Evolutionary conservation across 2,329 filamentous ascomycete genomes (phyloP).

Genomic region (Sclerotiophoma versabilis): DNA sequence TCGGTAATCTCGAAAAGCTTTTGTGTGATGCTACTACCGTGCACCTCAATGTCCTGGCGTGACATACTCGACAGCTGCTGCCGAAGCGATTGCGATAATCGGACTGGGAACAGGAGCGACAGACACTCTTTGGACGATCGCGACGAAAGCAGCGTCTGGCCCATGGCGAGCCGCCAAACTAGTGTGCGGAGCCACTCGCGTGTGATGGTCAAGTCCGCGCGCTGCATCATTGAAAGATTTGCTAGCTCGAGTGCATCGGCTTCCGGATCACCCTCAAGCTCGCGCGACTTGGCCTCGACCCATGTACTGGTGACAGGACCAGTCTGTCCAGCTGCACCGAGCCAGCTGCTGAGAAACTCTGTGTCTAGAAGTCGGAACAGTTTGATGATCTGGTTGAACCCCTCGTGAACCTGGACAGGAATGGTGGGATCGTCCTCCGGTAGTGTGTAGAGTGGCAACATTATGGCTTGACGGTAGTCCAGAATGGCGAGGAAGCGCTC

Average conservation of each 20-base stretch:
- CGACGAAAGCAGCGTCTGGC: slow-evolving; percentile 55
- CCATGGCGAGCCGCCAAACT: slow-evolving; percentile 60
- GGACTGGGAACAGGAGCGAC: slow-evolving; percentile 55
- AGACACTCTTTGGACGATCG: slow-evolving; percentile 47
- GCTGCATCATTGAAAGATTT: slow-evolving; percentile 53
- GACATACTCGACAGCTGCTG: slow-evolving; percentile 53
- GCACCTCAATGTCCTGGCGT: slow-evolving; percentile 59
- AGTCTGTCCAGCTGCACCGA: slow-evolving; percentile 43
- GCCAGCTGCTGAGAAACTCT: slow-evolving; percentile 56
- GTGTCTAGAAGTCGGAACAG: slow-evolving; percentile 55
- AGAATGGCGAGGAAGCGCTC: slow-evolving; percentile 64
- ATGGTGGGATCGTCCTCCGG: slow-evolving; percentile 53
- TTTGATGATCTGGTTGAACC: slow-evolving; percentile 55
- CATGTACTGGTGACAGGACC: slow-evolving; percentile 49
- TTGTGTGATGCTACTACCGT: slow-evolving; percentile 64
- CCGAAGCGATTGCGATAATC: slow-evolving; percentile 54
- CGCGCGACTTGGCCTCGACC: slow-evolving; percentile 56
- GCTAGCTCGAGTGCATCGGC: slow-evolving; percentile 49
- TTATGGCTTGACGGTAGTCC: slow-evolving; percentile 55
- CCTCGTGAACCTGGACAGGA: slow-evolving; percentile 50
- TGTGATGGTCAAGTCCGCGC: slow-evolving; percentile 59
- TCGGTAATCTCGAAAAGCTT: slow-evolving; percentile 68
- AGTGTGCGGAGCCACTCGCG: slow-evolving; percentile 59
- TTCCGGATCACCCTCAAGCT: slow-evolving; percentile 51
- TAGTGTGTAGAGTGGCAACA: slow-evolving; percentile 49